Base-by-base conservation (phyloP, 352 stramenopile species). In the Pythium guiyangense region DNA sequence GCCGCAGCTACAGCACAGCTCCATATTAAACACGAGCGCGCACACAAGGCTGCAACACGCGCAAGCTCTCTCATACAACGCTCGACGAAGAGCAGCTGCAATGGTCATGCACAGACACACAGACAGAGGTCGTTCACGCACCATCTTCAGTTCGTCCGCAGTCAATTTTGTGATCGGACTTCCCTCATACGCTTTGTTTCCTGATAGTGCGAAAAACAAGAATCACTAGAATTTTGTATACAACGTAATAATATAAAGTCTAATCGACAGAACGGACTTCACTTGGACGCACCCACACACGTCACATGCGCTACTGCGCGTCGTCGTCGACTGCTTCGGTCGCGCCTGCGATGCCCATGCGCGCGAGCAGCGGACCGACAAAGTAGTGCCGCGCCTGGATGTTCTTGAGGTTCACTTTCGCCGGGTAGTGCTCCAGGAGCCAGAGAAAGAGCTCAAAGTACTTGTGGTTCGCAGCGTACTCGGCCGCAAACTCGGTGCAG, bases 351-450 rank as follows among this genome's bases (percentile, higher is more conserved):
- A 44, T 20, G 6, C 53, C 53, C 53, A 52, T 59, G 29, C 53
- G 53, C 20, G 14, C n/a, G 27, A 59, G 43, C 44, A 59, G 53
- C 4, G 53, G 53, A 25, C 40, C 53, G 27, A 52, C 45, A 25
- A 45, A 59, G 42, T 59, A 59, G 53, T 59, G 52, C n/a, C 53
- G 53, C 29, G 53, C 52, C 43, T 59, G 52, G 27, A 59, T 59
- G n/a, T 59, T 59, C 29, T 43, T 39, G 27, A 59, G 27, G 52
- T 59, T 59, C n/a, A 59, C 43, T n/a, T 59, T 59, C 25, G 50
- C 42, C 2, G 42, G 42, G 8, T 59, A 59, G 40, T 49, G 31
- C 29, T 59, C 52, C 26, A 26, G 31, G 27, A 59, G 43, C 52
- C 52, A 59, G 40, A 51, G 42, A 27, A 59, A 59, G 42, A 59